Evolutionary conservation across 495 filamentous ascomycete genomes (phyloP), one percentile per base, ranked within the genome.

Genomic region (Annulohypoxylon moriforme): DNA sequence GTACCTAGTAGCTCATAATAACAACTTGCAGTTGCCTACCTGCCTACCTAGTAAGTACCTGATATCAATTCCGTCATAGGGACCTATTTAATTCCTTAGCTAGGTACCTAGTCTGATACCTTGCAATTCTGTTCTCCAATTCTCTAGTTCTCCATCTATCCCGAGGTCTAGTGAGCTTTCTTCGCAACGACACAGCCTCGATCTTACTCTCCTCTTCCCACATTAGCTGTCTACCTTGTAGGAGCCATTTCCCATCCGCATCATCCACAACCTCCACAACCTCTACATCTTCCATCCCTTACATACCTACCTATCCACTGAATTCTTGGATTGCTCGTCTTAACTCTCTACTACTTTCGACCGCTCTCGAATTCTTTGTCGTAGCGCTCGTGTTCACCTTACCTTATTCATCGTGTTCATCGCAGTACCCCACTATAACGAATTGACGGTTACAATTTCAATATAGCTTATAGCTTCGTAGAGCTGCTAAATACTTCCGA

Each of bases 321-420:
- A 49, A 49, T 25, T 49, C 7, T 20, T 49, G 4, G 20, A 20
- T 49, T 49, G 22, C 46, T 49, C 20, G 20, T 11, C 46, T 49
- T 25, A 7, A 8, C 33, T 25, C n/a, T 9, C 11, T 7, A 47
- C 29, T 18, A 24, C n/a, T 52, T 46, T 24, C 9, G 33, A 38
- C 60, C 10, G 33, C 16, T 20, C 18, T 62, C 40, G 38, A 46
- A 44, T 42, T 34, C 44, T 44, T 71, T 29, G 59, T 67, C 34
- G n/a, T 25, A 20, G 22, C 64, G 69, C 50, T 52, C 64, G 44
- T 50, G 64, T 68, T 31, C 13, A 36, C 53, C n/a, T 29, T 6
- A 29, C 27, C 27, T 6, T 29, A 6, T 29, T 29, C 27, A 29
- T 6, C 27, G 3, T 29, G 27, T 29, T 29, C n/a, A n/a, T n/a